A percentile compares a stretch with the other conserved stretches of the same genome.
Evolutionary conservation across 2,329 filamentous ascomycete species (phyloP).

Genomic region (Exophiala bonariae): DNA sequence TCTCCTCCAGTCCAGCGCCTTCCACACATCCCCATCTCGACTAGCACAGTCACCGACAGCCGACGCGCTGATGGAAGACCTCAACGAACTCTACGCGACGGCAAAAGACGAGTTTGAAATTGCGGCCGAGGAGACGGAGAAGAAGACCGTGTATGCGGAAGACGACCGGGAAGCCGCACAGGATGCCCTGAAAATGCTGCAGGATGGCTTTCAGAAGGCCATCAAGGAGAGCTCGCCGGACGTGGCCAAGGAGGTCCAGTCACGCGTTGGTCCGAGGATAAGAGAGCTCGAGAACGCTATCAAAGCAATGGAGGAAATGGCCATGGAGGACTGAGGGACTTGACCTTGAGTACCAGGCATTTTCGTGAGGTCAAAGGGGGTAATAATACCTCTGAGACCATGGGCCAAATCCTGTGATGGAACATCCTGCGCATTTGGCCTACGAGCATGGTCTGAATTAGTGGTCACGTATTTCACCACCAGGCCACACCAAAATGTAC

Average conservation of each 20-base stretch:
- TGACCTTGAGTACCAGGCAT: background rate
- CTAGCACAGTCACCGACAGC: slow-evolving; percentile 24
- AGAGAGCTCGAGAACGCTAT: slow-evolving; percentile 56
- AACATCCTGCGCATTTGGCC: too few relatives aligned
- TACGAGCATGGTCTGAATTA: too few relatives aligned
- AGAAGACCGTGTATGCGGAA: slow-evolving; percentile 56
- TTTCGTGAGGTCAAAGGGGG: too few relatives aligned
- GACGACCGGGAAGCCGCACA: slow-evolving; percentile 55
- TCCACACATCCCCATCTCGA: slow-evolving; percentile 14
- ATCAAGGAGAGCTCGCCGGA: slow-evolving; percentile 42
- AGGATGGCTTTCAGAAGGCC: slow-evolving; percentile 47
- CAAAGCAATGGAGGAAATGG: slow-evolving; percentile 52
- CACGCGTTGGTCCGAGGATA: slow-evolving; percentile 51
- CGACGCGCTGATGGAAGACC: slow-evolving; percentile 28
- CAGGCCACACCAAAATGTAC: too few relatives aligned
- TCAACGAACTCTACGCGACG: slow-evolving; percentile 31
- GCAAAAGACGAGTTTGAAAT: slow-evolving; percentile 37
- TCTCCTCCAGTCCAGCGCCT: background rate
- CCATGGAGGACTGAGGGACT: slow-evolving; percentile 41
- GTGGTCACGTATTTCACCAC: too few relatives aligned
- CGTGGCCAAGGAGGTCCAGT: slow-evolving; percentile 52
- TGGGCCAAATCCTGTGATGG: too few relatives aligned
- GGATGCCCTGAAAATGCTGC: slow-evolving; percentile 52
- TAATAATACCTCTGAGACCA: too few relatives aligned
- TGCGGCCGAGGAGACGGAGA: slow-evolving; percentile 48